Conservation (phyloP, 306 rosid species). For the Cicer judaicum region DNA sequence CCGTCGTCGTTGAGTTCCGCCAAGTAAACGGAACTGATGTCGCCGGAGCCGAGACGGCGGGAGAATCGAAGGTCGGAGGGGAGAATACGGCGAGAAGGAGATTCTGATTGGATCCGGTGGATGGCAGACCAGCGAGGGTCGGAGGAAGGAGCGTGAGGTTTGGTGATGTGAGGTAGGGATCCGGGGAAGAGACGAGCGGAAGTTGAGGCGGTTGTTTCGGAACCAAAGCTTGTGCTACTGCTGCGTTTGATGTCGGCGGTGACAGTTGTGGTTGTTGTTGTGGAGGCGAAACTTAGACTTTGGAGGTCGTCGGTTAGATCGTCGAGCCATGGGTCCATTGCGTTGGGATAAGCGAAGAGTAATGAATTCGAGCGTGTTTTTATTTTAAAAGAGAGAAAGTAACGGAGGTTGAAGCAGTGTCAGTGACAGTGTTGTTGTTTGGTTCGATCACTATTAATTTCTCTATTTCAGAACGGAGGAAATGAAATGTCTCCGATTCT, state of each 20-base stretch:
- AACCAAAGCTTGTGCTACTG: slow-evolving; percentile 76
- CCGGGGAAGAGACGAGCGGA: slow-evolving; percentile 46
- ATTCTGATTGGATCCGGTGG: slow-evolving; percentile 74
- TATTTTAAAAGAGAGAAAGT: slow-evolving; percentile 9
- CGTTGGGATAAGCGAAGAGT: slow-evolving; percentile 27
- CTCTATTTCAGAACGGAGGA: not conserved
- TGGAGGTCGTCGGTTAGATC: slow-evolving; percentile 83
- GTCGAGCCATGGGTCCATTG: slow-evolving; percentile 80
- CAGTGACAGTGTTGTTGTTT: not conserved
- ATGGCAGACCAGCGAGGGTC: slow-evolving; percentile 79
- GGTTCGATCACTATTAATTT: not conserved
- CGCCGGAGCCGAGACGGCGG: slow-evolving; percentile 76
- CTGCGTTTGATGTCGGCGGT: slow-evolving; percentile 68
- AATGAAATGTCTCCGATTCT: not conserved
- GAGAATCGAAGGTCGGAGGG: slow-evolving; percentile 74
- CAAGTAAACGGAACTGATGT: slow-evolving; percentile 78
- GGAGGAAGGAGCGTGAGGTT: slow-evolving; percentile 66
- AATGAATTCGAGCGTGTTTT: not conserved
- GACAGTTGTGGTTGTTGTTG: slow-evolving; percentile 55
- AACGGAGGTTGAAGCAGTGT: not conserved
- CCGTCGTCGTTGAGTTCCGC: slow-evolving; percentile 57
- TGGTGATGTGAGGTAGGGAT: slow-evolving; percentile 38
- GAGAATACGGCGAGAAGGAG: slow-evolving; percentile 53
- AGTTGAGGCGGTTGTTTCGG: slow-evolving; percentile 70
- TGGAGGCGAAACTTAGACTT: slow-evolving; percentile 77